Conservation (phyloP, 345 rosid genomes). For the Punica granatum region DNA sequence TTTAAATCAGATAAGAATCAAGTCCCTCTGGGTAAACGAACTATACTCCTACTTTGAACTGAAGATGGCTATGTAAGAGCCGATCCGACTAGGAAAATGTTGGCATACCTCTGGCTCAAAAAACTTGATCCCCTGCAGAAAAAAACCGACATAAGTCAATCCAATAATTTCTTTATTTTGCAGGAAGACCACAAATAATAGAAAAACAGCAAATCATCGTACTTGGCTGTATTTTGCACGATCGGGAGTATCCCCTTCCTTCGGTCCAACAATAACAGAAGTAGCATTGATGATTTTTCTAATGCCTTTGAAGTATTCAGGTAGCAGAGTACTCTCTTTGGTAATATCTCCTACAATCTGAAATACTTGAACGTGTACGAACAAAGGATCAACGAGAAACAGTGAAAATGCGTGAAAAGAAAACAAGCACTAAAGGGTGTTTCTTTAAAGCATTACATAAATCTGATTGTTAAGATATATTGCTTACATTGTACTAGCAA, state of each 20-base stretch:
- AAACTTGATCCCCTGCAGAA: conserved; percentile 83
- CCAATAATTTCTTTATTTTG: background rate
- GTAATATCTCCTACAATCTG: conserved; percentile 82
- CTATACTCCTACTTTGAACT: conserved; percentile 2
- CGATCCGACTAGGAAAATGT: conserved; percentile 13
- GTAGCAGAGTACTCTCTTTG: conserved; percentile 53
- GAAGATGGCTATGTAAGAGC: background rate
- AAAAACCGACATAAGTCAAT: background rate
- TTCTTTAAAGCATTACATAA: background rate
- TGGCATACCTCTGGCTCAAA: conserved; percentile 90
- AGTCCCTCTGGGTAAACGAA: conserved; percentile 5
- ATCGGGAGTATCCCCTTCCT: conserved; percentile 98
- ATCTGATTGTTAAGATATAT: background rate
- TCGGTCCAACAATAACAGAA: conserved; percentile 93
- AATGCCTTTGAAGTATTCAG: conserved; percentile 77
- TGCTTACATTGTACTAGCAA: background rate
- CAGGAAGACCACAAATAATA: background rate
- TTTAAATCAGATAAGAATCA: conserved; percentile 1
- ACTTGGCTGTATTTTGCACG: conserved; percentile 93
- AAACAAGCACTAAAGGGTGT: background rate
- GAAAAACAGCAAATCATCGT: background rate
- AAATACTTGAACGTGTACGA: conserved; percentile 3
- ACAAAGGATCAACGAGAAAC: background rate
- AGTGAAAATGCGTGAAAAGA: background rate
- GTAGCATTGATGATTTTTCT: conserved; percentile 75